Evolutionary conservation across 192 early-diverging fungal species (phyloP), one percentile per base, ranked within the genome.

Genomic region (Coemansia sp.): DNA sequence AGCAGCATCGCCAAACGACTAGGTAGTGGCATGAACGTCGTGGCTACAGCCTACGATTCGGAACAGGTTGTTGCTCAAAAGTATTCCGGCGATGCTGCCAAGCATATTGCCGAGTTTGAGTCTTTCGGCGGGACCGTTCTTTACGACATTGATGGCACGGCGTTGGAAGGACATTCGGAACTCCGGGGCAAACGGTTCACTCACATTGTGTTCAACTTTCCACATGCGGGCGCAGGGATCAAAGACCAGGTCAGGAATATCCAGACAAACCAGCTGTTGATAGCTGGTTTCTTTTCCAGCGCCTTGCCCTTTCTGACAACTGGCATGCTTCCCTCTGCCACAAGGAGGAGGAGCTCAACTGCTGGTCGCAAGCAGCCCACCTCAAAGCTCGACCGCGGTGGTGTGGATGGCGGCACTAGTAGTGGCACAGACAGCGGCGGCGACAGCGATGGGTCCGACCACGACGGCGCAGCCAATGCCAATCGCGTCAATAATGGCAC

Each of bases 141-240:
- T 9, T 93, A 81, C 74, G 80, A 80, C 6, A 81, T 95, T 0
- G 92, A 98, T 62, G 90, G 80, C 1, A 92, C 91, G 0, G 60
- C 80, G 19, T 46, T 97, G 37, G 66, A 68, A 2, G 83, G 71
- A 30, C 68, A 58, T 54, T 80, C 82, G 55, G 64, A 59, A 29
- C 69, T 95, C n/a, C 79, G 67, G 22, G 62, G 60, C 17, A 70
- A 76, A 43, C 35, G 57, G 30, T 98, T 93, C 58, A 77, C 82
- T 34, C 88, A 87, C 54, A 90, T 98, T 30, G 83, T 95, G 11
- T 98, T 98, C 65, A 95, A 95, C 65, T 98, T 98, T 66, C 95
- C 95, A 29, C 95, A 98, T 61, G 85, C 85, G 7, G 93, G 94
- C 23, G 51, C 82, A 15, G 94, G 95, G 9, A 91, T 95, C 56